These are phyloP conservation scores for Aphanomyces astaci DNA, from an alignment of 352 stramenopile species.

Conservation along the genomic window DNA sequence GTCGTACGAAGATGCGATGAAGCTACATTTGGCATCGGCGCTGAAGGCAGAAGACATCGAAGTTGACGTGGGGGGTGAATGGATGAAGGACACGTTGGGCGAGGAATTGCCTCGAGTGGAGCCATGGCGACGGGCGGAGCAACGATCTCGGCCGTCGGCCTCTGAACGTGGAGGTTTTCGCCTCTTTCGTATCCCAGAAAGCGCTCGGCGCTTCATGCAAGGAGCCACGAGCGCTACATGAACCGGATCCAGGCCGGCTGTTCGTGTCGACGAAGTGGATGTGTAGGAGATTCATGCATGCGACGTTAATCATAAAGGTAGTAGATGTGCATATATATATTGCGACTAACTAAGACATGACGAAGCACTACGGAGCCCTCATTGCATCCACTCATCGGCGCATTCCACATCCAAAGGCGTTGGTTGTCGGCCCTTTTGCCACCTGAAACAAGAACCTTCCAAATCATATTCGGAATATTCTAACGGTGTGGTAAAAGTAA, in stretches of 20 bases:
- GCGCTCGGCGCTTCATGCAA: constrained; percentile 20
- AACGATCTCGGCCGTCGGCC: neutral
- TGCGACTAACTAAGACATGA: too few relatives aligned
- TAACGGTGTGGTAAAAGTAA: constrained; percentile 14
- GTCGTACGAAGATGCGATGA: constrained; percentile 15
- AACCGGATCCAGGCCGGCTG: neutral
- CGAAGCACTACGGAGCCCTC: too few relatives aligned
- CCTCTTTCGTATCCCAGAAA: constrained; percentile 20
- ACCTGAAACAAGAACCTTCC: neutral
- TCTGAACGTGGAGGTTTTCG: constrained; percentile 18
- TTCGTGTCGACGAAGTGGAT: neutral
- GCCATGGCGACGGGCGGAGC: constrained; percentile 5
- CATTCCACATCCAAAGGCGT: too few relatives aligned
- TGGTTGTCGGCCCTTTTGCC: too few relatives aligned
- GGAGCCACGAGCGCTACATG: neutral
- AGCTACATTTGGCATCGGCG: neutral
- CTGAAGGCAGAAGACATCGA: constrained; percentile 14
- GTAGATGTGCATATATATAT: too few relatives aligned
- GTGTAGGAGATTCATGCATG: too few relatives aligned
- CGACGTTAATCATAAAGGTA: too few relatives aligned
- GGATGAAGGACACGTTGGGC: neutral
- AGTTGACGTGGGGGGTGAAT: neutral
- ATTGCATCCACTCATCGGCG: too few relatives aligned
- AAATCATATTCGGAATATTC: too few relatives aligned
- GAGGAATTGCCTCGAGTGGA: neutral